Conservation (phyloP, 306 rosid genomes). For the Senna siamea region DNA sequence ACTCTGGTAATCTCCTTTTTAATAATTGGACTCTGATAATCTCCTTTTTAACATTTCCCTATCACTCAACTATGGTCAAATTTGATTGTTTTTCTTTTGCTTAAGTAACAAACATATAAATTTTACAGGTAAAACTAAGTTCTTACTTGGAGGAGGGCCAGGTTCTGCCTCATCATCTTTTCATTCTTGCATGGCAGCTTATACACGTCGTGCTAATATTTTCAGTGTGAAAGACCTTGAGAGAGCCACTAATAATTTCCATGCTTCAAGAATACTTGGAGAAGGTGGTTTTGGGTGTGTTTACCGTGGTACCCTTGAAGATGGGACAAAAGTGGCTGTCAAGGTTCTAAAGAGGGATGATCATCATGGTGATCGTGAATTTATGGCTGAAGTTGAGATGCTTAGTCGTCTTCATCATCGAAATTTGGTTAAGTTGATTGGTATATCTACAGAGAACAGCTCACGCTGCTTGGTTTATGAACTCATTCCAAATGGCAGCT, state of each 20-base stretch:
- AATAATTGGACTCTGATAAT: too few species aligned
- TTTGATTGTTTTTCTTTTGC: slow-evolving; percentile 10
- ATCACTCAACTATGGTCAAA: not conserved
- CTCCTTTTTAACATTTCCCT: not conserved
- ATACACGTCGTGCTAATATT: slow-evolving; percentile 85
- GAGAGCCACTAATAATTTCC: slow-evolving; percentile 72
- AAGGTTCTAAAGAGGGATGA: too few species aligned
- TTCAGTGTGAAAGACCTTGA: slow-evolving; percentile 74
- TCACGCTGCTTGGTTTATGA: slow-evolving; percentile 89
- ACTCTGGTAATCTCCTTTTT: slow-evolving; percentile 16
- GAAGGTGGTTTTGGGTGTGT: slow-evolving; percentile 99
- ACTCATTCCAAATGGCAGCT: slow-evolving; percentile 94
- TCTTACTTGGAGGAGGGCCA: slow-evolving; percentile 60
- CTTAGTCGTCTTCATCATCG: too few species aligned
- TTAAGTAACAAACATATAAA: slow-evolving; percentile 7
- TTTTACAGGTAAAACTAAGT: slow-evolving; percentile 67
- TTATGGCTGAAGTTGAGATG: too few species aligned
- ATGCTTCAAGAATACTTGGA: slow-evolving; percentile 75
- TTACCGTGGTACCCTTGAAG: slow-evolving; percentile 80
- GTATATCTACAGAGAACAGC: too few species aligned
- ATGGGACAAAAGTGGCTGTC: too few species aligned
- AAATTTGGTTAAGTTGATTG: too few species aligned
- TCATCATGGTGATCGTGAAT: too few species aligned
- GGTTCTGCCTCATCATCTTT: slow-evolving; percentile 77
- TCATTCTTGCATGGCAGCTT: slow-evolving; percentile 80